Evolutionary conservation across 495 filamentous ascomycete genomes (phyloP).

Genomic region (Podospora pseudocomata): DNA sequence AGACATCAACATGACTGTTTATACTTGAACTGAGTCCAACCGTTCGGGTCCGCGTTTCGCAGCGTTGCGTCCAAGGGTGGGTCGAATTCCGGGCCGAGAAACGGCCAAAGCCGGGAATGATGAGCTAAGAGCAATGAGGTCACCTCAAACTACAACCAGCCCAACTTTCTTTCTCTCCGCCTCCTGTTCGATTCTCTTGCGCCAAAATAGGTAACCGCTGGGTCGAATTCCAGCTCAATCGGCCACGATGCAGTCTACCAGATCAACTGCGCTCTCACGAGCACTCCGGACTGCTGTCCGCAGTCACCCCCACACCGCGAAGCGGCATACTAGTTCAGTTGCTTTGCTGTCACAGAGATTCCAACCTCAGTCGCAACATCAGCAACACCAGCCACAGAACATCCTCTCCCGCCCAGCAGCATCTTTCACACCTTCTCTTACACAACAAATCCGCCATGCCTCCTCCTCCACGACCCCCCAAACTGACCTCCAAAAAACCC

Average conservation of each 20-base stretch:
- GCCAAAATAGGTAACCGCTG: not conserved
- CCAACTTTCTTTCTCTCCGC: not conserved
- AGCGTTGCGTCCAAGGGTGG: not conserved
- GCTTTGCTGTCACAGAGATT: not conserved
- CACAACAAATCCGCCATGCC: conserved; percentile 18
- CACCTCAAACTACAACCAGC: not conserved
- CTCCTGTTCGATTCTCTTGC: not conserved
- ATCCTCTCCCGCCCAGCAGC: not conserved
- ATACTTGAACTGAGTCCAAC: too few relatives aligned
- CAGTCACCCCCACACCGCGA: conserved; percentile 16
- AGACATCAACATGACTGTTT: too few relatives aligned
- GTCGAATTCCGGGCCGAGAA: not conserved
- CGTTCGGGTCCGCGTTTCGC: not conserved
- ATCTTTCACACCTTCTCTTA: too few relatives aligned
- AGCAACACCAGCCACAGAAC: not conserved
- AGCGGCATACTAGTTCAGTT: conserved; percentile 4
- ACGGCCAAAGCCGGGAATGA: not conserved
- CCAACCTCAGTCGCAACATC: not conserved
- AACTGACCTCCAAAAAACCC: conserved; percentile 58
- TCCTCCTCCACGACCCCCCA: conserved; percentile 34
- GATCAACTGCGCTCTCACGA: conserved; percentile 17
- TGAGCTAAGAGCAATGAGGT: conserved; percentile 19
- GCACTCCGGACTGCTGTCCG: conserved; percentile 21
- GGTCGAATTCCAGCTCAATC: conserved; percentile 11
- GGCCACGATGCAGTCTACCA: conserved; percentile 25